Evolutionary conservation across 192 early-diverging fungal genomes (phyloP), one percentile per base, ranked within the genome.

Genomic region (Kickxella alabastrina): DNA sequence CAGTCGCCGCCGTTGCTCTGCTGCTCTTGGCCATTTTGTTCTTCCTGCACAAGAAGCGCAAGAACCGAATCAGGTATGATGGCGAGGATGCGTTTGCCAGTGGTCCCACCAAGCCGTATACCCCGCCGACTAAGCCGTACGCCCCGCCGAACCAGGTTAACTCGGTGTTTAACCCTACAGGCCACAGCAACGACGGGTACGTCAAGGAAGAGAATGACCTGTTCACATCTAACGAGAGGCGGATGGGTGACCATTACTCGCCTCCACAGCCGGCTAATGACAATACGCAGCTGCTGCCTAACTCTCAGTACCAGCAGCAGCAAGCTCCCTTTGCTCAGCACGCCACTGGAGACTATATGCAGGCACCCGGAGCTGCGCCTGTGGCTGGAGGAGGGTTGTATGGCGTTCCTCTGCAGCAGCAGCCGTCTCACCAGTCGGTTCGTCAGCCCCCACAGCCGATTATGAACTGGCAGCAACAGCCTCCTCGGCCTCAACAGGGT

Each of bases 61-160:
- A 31, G 35, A 59, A 57, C 54, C 50, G 57, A 27, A 43, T 25
- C 40, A 46, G 41, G 27, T 57, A 68, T 57, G 44, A 44, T 22
- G 52, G 57, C 23, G 71, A 75, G 19, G 60, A 67, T 32, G 45
- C 68, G 18, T 68, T 68, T 38, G 34, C 52, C 32, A 65, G 61
- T 62, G 35, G 47, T 25, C 36, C 43, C 15, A 9, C 24, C 32
- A 48, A 57, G 55, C 51, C 39, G 38, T 56, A 48, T 35, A 26
- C 46, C 36, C 53, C 54, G 36, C 56, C 39, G 21, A 58, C n/a
- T 22, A 48, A 49, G 55, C 51, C 39, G 28, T 56, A 48, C 35
- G 46, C 39, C 36, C 53, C 54, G 36, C 52, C 39, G 21, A 58
- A 44, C 52, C n/a, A 43, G 10, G 6, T 18, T 10, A 47, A 32